phyloP scores from a whole-genome alignment of 2,329 filamentous ascomycete genomes.

The Talaromyces sp. region DNA sequence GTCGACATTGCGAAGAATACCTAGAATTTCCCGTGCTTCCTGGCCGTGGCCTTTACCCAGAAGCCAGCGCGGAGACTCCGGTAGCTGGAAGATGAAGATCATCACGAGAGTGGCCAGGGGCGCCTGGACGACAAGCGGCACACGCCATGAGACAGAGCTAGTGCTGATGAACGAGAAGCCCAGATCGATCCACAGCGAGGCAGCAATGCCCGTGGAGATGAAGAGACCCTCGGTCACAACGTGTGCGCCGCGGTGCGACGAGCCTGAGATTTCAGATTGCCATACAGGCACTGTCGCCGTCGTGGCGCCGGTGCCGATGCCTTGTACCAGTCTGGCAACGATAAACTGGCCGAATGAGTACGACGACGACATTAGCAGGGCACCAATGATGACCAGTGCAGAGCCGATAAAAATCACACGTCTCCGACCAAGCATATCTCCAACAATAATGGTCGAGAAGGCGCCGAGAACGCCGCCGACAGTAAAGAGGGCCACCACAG shows the following conservation, averaged over 20 bases:
- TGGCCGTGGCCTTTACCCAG: slow-evolving; percentile 10
- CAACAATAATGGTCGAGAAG: slow-evolving; percentile 40
- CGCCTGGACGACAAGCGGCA: slow-evolving; percentile 31
- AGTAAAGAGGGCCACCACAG: slow-evolving; percentile 41
- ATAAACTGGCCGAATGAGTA: slow-evolving; percentile 40
- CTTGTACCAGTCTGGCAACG: slow-evolving; percentile 39
- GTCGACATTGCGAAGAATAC: slow-evolving; percentile 36
- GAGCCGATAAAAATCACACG: slow-evolving; percentile 37
- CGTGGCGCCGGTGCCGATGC: slow-evolving; percentile 38
- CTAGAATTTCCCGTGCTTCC: slow-evolving; percentile 10
- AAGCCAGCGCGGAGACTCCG: slow-evolving; percentile 12
- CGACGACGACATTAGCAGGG: slow-evolving; percentile 41
- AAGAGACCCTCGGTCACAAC: slow-evolving; percentile 48
- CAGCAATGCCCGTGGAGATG: slow-evolving; percentile 40
- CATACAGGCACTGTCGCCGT: slow-evolving; percentile 44
- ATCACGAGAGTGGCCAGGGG: slow-evolving; percentile 29
- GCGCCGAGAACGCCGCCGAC: slow-evolving; percentile 43
- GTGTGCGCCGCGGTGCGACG: slow-evolving; percentile 43
- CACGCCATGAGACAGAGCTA: slow-evolving; percentile 38
- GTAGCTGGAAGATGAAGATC: slow-evolving; percentile 8
- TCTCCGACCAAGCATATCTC: slow-evolving; percentile 39
- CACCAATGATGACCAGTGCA: slow-evolving; percentile 36
- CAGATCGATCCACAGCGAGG: slow-evolving; percentile 46
- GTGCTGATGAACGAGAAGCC: slow-evolving; percentile 34
- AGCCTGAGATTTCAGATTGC: slow-evolving; percentile 31